Base-by-base conservation (phyloP, 371 early-diverging fungal genomes). In the Mortierella sp. region DNA sequence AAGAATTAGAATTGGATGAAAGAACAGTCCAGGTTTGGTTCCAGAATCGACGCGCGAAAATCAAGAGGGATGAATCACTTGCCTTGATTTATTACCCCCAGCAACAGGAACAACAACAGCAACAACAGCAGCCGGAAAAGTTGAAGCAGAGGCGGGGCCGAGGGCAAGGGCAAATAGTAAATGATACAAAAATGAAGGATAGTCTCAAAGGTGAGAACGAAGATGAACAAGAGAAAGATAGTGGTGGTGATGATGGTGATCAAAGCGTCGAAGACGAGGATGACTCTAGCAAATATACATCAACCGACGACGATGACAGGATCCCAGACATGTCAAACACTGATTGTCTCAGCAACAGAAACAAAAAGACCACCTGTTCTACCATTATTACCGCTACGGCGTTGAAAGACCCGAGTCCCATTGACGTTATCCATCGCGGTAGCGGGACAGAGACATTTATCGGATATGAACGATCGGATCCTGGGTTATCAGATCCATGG, bases 11-110 rank as follows among this genome's bases (percentile, higher is more conserved):
- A 19, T 63, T 81, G 15, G 63, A 81, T 58, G 48, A 68, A 7
- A 84, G 96, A 62, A 90, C 91, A 15, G 89, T 97, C 24, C 95
- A 97, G 81, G 92, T 96, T 64, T 96, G 97, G 97, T 97, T 97
- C 84, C 97, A 97, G 79, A 97, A 97, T 83, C 91, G 94, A 43
- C 87, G 97, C 24, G 88, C 88, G 16, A 90, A 90, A 47, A 36
- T 72, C 24, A 72, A 72, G 55, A 58, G 72, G n/a, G 77, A 77
- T 38, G 69, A 63, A 3, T 58, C 33, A 16, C 21, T 69, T 15
- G 63, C 63, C 19, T 8, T 6, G n/a, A 36, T 22, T 13, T 22
- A n/a, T 53, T 59, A 21, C 10, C n/a, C 47, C 22, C 33, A 58
- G 15, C 41, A 16, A 3, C 40, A 64, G 19, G 13, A 53, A 33